Percentiles rank a stretch among this genome's conserved stretches.
phyloP scores from a whole-genome alignment of 768 basidiomycete genomes.

The Pholiota microspora region DNA sequence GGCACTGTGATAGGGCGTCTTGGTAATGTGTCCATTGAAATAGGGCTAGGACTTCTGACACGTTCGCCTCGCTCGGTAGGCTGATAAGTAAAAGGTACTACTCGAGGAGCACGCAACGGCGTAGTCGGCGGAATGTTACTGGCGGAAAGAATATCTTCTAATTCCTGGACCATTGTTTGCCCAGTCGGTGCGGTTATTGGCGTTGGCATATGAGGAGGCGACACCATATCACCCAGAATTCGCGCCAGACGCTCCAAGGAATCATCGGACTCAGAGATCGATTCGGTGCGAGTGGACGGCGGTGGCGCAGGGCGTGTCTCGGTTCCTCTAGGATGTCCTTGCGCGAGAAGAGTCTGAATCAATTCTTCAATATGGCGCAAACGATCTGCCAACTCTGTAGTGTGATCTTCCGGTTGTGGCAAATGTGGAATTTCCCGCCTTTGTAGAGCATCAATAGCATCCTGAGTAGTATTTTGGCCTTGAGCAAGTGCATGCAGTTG shows the following conservation, averaged over 20 bases:
- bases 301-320: conserved; percentile 12
- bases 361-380: conserved; percentile 46
- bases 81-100: conserved; percentile 55
- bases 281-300: conserved; percentile 18
- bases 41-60: conserved; percentile 35
- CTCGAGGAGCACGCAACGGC: conserved; percentile 47
- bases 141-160: conserved; percentile 59
- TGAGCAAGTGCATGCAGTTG: conserved; percentile 60
- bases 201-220: conserved; percentile 31
- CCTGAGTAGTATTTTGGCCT: conserved; percentile 59
- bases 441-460: conserved; percentile 61
- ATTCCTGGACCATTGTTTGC: conserved; percentile 54
- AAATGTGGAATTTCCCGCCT: conserved; percentile 38
- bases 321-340: conserved; percentile 26
- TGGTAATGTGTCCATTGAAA: conserved; percentile 27
- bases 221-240: conserved; percentile 21
- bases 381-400: conserved; percentile 36
- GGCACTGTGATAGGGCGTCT: conserved; percentile 24
- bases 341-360: conserved; percentile 37
- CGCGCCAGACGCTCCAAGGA: conserved; percentile 28
- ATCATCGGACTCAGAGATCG: conserved; percentile 27
- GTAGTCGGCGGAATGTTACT: conserved; percentile 36
- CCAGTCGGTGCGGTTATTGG: conserved; percentile 45
- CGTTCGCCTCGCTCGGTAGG: conserved; percentile 36
- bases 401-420: conserved; percentile 35